These are phyloP conservation scores for Capronia epimyces DNA, from an alignment of 2,329 filamentous ascomycete genomes.

Conservation along the genomic window DNA sequence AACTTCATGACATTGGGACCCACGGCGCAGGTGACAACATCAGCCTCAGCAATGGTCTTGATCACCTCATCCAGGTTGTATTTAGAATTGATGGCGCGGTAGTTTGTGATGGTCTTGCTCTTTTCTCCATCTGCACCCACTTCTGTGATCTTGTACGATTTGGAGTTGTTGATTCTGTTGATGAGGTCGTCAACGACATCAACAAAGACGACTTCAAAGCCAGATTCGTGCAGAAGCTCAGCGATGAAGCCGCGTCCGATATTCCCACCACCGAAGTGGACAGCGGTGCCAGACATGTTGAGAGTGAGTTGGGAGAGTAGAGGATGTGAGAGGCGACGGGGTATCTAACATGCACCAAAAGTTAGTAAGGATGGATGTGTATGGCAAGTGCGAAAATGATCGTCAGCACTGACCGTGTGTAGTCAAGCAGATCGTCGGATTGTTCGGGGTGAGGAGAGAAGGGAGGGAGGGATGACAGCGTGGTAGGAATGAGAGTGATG, in stretches of 20 bases:
- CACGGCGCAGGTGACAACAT: constrained; percentile 93
- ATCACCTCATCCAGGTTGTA: constrained; percentile 74
- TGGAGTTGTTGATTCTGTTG: constrained; percentile 65
- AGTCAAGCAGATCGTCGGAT: neutral
- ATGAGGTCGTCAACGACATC: constrained; percentile 87
- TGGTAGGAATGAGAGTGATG: neutral
- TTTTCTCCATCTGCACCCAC: constrained; percentile 78
- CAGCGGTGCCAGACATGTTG: constrained; percentile 51
- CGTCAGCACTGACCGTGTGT: constrained; percentile 3
- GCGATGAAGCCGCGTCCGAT: constrained; percentile 83
- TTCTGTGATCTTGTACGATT: constrained; percentile 86
- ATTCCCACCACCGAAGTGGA: constrained; percentile 83
- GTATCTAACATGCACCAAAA: neutral
- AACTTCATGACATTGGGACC: constrained; percentile 95
- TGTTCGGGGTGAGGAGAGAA: neutral
- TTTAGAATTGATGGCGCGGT: constrained; percentile 94
- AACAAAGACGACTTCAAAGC: constrained; percentile 92
- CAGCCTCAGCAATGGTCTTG: constrained; percentile 77
- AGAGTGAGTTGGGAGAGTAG: neutral
- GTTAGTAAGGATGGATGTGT: neutral
- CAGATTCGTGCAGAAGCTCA: constrained; percentile 88
- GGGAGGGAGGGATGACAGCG: neutral
- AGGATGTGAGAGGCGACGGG: neutral
- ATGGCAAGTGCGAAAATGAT: neutral
- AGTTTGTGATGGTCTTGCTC: constrained; percentile 83